Evolutionary conservation across 2,329 filamentous ascomycete genomes (phyloP).

Genomic region (Fusarium chlamydosporum): DNA sequence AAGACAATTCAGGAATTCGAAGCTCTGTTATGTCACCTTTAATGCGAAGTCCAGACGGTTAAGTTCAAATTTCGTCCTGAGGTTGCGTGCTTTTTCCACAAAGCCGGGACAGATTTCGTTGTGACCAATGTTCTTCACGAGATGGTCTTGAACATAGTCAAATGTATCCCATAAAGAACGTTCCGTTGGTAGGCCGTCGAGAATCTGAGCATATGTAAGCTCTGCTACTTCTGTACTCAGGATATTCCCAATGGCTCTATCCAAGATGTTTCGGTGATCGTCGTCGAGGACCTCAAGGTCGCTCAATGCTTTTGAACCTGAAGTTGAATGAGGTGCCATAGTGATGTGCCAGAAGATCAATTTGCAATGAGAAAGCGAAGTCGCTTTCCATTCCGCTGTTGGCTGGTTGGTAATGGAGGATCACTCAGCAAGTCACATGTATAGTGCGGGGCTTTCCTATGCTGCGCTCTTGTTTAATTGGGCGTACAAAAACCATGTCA

Average conservation of each 20-base stretch:
- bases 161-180: not conserved
- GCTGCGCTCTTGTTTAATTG: not conserved
- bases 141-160: not conserved
- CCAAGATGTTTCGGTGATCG: not conserved
- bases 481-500: not conserved
- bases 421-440: too few species aligned
- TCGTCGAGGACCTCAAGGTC: not conserved
- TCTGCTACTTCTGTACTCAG: slow-evolving; percentile 17
- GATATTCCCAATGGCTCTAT: slow-evolving; percentile 3
- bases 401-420: not conserved
- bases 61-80: slow-evolving; percentile 3
- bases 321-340: not conserved
- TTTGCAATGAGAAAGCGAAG: not conserved
- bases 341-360: too few species aligned
- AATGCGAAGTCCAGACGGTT: too few species aligned
- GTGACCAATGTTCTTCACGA: not conserved
- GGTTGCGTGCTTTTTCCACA: slow-evolving; percentile 12
- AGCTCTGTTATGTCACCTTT: too few species aligned
- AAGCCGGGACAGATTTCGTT: slow-evolving; percentile 1
- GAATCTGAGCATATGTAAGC: slow-evolving; percentile 14
- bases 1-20: too few species aligned
- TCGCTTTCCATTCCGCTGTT: not conserved
- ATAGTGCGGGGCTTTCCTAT: too few species aligned
- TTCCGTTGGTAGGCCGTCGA: slow-evolving; percentile 28
- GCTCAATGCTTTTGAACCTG: too few species aligned